These are phyloP conservation scores for Geosmithia flava DNA, from an alignment of 2,329 filamentous ascomycete genomes.

Conservation along the genomic window DNA sequence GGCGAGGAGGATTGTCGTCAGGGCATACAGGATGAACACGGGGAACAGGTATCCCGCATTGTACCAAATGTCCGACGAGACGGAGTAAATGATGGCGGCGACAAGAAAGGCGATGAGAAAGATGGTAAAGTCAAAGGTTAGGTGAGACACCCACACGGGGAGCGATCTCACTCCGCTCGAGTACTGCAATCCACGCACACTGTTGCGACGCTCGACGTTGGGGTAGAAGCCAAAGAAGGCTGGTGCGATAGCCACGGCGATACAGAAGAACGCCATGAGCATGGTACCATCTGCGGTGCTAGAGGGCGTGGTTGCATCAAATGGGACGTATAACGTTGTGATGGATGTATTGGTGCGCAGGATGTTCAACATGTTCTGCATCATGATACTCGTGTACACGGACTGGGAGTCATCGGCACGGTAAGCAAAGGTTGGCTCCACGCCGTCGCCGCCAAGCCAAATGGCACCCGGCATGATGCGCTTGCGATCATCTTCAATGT, in stretches of 20 bases:
- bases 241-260: conserved; percentile 65
- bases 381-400: conserved; percentile 31
- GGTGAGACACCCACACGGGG: conserved; percentile 71
- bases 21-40: conserved; percentile 62
- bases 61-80: conserved; percentile 54
- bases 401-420: conserved; percentile 40
- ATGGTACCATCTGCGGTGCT: conserved; percentile 30
- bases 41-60: conserved; percentile 64
- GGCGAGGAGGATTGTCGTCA: conserved; percentile 57
- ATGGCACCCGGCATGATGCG: conserved; percentile 66
- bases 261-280: conserved; percentile 52
- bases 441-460: conserved; percentile 50
- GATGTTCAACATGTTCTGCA: conserved; percentile 47
- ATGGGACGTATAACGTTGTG: conserved; percentile 44
- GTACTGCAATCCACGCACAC: conserved; percentile 72
- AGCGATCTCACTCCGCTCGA: conserved; percentile 71
- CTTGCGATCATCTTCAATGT: conserved; percentile 47
- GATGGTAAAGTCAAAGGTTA: conserved; percentile 57
- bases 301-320: conserved; percentile 42
- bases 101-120: conserved; percentile 55
- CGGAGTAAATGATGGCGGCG: conserved; percentile 54
- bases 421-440: conserved; percentile 55
- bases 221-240: conserved; percentile 77
- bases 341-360: conserved; percentile 33
- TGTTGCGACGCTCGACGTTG: conserved; percentile 60